These are phyloP conservation scores for Escovopsis sp. DNA, from an alignment of 2,329 filamentous ascomycete genomes.

Conservation along the genomic window DNA sequence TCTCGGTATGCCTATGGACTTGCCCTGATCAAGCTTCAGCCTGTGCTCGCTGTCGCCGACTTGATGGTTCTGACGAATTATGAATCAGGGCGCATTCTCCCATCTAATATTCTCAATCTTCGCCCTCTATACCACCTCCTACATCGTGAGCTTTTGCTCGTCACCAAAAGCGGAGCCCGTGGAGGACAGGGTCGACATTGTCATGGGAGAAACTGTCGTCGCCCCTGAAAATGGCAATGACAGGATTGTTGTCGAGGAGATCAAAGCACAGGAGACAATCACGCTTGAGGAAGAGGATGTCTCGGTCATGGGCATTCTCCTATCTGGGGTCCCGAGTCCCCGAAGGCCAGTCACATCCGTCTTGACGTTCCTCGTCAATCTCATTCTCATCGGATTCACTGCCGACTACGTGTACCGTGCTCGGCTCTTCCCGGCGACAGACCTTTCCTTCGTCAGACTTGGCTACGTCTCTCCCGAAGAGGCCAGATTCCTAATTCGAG, in stretches of 20 bases:
- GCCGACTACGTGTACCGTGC: constrained; percentile 67
- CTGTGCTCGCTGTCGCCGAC: rapidly evolving
- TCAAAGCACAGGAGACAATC: constrained; percentile 49
- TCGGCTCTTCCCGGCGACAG: constrained; percentile 51
- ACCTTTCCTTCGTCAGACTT: constrained; percentile 72
- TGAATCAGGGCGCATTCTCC: neutral
- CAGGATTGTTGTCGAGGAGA: constrained; percentile 29
- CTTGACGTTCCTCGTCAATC: constrained; percentile 57
- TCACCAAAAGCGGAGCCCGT: constrained; percentile 42
- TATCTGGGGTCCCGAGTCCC: constrained; percentile 62
- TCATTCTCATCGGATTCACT: constrained; percentile 49
- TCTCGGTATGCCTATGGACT: constrained; percentile 16
- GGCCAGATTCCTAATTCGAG: constrained; percentile 70
- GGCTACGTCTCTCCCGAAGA: constrained; percentile 72
- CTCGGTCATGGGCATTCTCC: constrained; percentile 46
- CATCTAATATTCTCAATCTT: constrained; percentile 42
- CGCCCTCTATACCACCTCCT: constrained; percentile 49
- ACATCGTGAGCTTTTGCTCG: constrained; percentile 40
- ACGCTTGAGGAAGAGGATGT: constrained; percentile 41
- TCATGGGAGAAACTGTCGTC: constrained; percentile 30
- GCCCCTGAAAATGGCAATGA: constrained; percentile 14
- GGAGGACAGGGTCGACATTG: constrained; percentile 44
- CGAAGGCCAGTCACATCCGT: constrained; percentile 50
- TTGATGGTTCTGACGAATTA: too few species aligned
- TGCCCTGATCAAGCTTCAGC: too few species aligned